Percentiles rank a stretch among this genome's conserved stretches.
Conservation (phyloP, 495 filamentous ascomycete genomes). For the Coniosporium apollinis region DNA sequence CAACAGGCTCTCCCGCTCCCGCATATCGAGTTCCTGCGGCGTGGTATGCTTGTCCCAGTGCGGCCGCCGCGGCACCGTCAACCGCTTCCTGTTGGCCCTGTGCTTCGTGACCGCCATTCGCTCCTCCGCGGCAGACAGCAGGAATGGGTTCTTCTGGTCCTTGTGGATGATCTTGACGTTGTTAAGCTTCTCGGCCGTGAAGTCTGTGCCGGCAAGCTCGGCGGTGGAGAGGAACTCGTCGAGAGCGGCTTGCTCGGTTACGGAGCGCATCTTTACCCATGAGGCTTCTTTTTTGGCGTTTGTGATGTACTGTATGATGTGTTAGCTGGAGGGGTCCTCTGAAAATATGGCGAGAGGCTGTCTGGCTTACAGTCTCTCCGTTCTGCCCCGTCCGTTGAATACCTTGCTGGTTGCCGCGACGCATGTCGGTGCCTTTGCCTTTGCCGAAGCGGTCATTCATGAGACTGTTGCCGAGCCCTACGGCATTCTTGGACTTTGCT, state of each 20-base stretch:
- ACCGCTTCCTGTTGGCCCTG: constrained; percentile 48
- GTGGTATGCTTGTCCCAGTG: constrained; percentile 77
- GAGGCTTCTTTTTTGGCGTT: constrained; percentile 51
- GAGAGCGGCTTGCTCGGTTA: constrained; percentile 91
- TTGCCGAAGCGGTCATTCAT: constrained; percentile 92
- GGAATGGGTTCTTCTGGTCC: constrained; percentile 87
- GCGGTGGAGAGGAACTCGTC: constrained; percentile 78
- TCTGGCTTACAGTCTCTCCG: constrained; percentile 17
- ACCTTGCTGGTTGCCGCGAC: constrained; percentile 15
- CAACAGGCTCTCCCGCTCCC: constrained; percentile 67
- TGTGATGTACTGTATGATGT: constrained; percentile 18
- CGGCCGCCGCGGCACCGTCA: constrained; percentile 85
- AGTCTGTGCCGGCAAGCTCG: constrained; percentile 92
- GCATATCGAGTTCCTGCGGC: constrained; percentile 56
- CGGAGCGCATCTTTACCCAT: constrained; percentile 94
- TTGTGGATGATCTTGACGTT: constrained; percentile 96
- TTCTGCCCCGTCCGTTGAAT: constrained; percentile 18
- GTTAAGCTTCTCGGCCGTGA: constrained; percentile 96
- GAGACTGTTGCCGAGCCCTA: constrained; percentile 80
- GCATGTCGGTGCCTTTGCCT: constrained; percentile 55
- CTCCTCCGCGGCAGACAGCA: constrained; percentile 81
- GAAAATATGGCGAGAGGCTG: no score
- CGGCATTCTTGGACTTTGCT: constrained; percentile 85
- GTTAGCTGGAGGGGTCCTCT: no score
- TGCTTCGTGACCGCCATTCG: constrained; percentile 62